Percentiles rank a stretch among this genome's conserved stretches.
These are phyloP conservation scores for Hygrocybe coccinea DNA, from an alignment of 768 basidiomycete genomes.

Conservation along the genomic window DNA sequence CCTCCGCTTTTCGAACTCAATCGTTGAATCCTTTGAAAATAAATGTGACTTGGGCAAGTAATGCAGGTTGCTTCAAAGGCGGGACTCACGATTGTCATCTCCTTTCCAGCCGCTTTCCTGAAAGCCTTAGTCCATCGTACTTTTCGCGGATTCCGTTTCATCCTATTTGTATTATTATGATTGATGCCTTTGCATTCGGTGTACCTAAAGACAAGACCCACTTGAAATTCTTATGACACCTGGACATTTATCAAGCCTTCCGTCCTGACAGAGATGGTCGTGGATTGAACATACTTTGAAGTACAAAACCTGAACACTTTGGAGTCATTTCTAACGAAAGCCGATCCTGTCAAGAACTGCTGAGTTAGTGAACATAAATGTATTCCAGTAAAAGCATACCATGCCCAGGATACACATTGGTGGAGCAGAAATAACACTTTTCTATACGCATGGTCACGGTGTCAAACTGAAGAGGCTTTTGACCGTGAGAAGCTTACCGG, in stretches of 20 bases:
- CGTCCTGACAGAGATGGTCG: not conserved
- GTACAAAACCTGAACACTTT: constrained; percentile 98
- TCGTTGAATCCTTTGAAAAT: constrained; percentile 79
- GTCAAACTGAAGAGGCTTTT: not conserved
- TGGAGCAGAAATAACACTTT: constrained; percentile 98
- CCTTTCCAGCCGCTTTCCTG: constrained; percentile 96
- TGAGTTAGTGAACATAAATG: not conserved
- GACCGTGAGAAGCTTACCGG: constrained; percentile 5
- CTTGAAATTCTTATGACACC: constrained; percentile 99
- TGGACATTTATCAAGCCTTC: constrained; percentile 26
- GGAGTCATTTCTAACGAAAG: constrained; percentile 96
- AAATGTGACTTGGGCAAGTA: not conserved
- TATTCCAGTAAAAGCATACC: constrained; percentile 42
- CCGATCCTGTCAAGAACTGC: constrained; percentile 52
- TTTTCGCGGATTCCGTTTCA: constrained; percentile 99
- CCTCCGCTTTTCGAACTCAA: constrained; percentile 98
- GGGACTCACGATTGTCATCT: constrained; percentile 92
- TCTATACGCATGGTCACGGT: constrained; percentile 91
- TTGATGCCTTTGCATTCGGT: not conserved
- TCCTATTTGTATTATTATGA: constrained; percentile 55
- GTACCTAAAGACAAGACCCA: constrained; percentile 36
- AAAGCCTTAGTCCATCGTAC: constrained; percentile 99
- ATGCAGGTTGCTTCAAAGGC: not conserved
- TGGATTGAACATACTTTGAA: constrained; percentile 66
- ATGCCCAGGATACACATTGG: constrained; percentile 93